Evolutionary conservation across 306 rosid genomes (phyloP).

Genomic region (Trifolium dubium): DNA sequence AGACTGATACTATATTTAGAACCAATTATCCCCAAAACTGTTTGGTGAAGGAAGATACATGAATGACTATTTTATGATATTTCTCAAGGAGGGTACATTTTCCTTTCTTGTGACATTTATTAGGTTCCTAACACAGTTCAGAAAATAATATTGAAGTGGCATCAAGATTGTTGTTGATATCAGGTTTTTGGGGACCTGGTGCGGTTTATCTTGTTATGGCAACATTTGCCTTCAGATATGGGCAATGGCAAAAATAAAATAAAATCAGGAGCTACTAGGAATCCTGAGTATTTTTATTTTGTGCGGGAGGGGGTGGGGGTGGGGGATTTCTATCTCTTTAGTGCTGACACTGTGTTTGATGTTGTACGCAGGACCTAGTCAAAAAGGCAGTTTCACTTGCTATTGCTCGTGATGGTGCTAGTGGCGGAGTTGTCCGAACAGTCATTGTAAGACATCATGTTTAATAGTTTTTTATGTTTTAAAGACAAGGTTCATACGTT

Average conservation of each 20-base stretch:
- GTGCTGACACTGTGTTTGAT: constrained; percentile 28
- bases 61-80: not conserved
- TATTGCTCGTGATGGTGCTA: constrained; percentile 97
- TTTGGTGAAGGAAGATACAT: too few species aligned
- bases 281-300: not conserved
- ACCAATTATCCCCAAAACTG: too few species aligned
- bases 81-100: not conserved
- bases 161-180: constrained; percentile 18
- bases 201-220: too few species aligned
- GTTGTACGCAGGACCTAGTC: constrained; percentile 67
- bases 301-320: not conserved
- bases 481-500: not conserved
- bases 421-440: constrained; percentile 98
- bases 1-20: too few species aligned
- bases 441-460: constrained; percentile 65
- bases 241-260: too few species aligned
- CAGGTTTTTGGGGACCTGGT: too few species aligned
- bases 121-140: not conserved
- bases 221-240: too few species aligned
- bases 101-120: not conserved
- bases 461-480: not conserved
- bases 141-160: not conserved
- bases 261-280: too few species aligned
- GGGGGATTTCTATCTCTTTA: constrained; percentile 17
- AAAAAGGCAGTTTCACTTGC: constrained; percentile 96